These are phyloP conservation scores for Globisporangium rhizosaccharum DNA, from an alignment of 352 stramenopile species.

Conservation along the genomic window DNA sequence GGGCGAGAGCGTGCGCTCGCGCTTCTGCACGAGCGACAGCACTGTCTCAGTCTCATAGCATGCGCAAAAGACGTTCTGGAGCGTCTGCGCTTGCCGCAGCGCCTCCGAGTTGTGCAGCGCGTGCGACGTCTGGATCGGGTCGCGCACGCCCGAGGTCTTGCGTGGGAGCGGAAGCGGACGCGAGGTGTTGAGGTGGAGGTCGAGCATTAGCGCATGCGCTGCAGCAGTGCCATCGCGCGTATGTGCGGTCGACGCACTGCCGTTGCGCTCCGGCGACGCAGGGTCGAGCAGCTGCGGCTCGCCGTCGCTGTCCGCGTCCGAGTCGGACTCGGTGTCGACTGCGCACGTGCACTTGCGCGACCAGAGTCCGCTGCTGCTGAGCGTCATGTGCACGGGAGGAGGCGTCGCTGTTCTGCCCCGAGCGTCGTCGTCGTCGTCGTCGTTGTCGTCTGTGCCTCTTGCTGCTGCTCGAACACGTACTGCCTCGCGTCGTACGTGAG, in stretches of 20 bases:
- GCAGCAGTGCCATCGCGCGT: conserved; percentile 24
- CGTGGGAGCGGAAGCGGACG: conserved; percentile 16
- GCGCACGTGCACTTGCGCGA: conserved; percentile 65
- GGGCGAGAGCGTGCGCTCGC: conserved; percentile 55
- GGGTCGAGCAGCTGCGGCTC: conserved; percentile 10
- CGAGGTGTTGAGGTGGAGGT: neutral
- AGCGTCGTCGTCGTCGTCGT: neutral
- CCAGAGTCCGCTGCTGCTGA: conserved; percentile 5
- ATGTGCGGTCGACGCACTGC: conserved; percentile 20
- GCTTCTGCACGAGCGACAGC: conserved; percentile 46
- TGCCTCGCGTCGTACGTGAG: neutral
- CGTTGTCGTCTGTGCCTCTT: neutral
- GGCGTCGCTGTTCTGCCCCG: neutral
- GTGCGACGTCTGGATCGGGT: conserved; percentile 58
- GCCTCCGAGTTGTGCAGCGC: conserved; percentile 71
- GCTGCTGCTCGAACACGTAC: too few relatives aligned
- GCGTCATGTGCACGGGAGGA: neutral
- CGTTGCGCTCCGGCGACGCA: neutral
- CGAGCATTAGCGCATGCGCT: neutral
- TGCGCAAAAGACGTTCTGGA: conserved; percentile 74
- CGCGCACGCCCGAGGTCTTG: conserved; percentile 32
- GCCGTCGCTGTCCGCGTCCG: conserved; percentile 43
- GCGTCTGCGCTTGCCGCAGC: conserved; percentile 43
- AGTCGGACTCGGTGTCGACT: conserved; percentile 68
- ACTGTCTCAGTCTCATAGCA: conserved; percentile 76